phyloP scores from a whole-genome alignment of 2,329 filamentous ascomycete genomes.

The Tricladium varicosporioides region DNA sequence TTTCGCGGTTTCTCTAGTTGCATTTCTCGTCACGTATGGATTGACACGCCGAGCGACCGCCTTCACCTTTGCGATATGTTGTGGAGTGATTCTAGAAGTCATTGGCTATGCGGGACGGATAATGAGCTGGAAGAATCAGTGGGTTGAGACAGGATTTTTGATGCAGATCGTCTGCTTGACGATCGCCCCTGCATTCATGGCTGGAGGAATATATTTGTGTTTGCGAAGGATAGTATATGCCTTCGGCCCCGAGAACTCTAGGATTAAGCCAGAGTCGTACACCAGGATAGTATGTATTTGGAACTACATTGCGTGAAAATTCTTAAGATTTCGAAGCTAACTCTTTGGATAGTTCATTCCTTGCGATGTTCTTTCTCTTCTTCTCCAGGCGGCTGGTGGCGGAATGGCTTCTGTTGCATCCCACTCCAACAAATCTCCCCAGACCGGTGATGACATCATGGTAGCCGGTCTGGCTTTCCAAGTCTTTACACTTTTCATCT shows the following conservation, averaged over 20 bases:
- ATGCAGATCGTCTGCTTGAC: conserved; percentile 63
- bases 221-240: conserved; percentile 49
- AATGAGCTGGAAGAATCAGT: conserved; percentile 53
- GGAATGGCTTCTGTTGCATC: conserved; percentile 38
- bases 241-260: conserved; percentile 48
- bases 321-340: neutral
- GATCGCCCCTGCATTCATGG: conserved; percentile 62
- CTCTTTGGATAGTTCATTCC: conserved; percentile 52
- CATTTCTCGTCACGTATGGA: conserved; percentile 41
- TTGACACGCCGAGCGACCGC: conserved; percentile 46
- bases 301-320: conserved; percentile 19
- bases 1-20: conserved; percentile 45
- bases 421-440: conserved; percentile 15
- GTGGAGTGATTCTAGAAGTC: conserved; percentile 54
- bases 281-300: conserved; percentile 45
- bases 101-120: conserved; percentile 60
- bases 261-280: conserved; percentile 46
- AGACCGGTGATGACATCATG: conserved; percentile 53
- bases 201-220: conserved; percentile 63
- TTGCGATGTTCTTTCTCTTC: conserved; percentile 59
- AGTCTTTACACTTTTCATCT: conserved; percentile 47
- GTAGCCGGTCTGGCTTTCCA: conserved; percentile 57
- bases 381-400: conserved; percentile 61
- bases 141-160: conserved; percentile 45
- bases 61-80: conserved; percentile 52